Percentiles rank a stretch among this genome's conserved stretches.
These are phyloP conservation scores for Bidens hawaiensis DNA, from an alignment of 140 eudicot species.

Conservation along the genomic window DNA sequence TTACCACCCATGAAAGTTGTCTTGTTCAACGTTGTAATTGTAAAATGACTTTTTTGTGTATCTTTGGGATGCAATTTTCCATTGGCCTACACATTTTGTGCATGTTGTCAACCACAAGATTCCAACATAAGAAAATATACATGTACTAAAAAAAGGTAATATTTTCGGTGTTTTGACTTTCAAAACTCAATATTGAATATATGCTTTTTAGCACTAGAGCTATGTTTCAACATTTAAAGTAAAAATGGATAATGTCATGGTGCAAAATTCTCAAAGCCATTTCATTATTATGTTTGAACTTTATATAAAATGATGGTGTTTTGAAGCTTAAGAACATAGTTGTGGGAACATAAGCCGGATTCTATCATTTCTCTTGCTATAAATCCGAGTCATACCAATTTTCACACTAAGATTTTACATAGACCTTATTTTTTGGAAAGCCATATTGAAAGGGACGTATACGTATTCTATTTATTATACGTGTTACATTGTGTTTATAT, in stretches of 20 bases:
- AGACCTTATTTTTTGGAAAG: too few relatives aligned
- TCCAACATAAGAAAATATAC: slow-evolving; percentile 3
- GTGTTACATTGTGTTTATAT: too few relatives aligned
- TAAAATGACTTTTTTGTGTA: slow-evolving; percentile 11
- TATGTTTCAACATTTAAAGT: slow-evolving; percentile 7
- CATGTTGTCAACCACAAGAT: slow-evolving; percentile 28
- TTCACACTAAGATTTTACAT: too few relatives aligned
- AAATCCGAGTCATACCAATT: too few relatives aligned
- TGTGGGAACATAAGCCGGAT: not conserved
- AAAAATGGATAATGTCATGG: not conserved
- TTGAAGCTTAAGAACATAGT: not conserved
- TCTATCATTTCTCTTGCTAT: too few relatives aligned
- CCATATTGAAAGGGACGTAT: too few relatives aligned
- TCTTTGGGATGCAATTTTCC: slow-evolving; percentile 8
- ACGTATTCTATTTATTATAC: too few relatives aligned
- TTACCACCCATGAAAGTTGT: too few relatives aligned
- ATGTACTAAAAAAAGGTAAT: slow-evolving; percentile 3
- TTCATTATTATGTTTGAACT: not conserved
- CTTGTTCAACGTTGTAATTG: not conserved
- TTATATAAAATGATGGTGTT: not conserved
- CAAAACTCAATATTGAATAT: slow-evolving; percentile 6
- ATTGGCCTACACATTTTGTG: slow-evolving; percentile 13
- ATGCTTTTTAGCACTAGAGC: slow-evolving; percentile 8
- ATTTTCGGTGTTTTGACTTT: slow-evolving; percentile 22
- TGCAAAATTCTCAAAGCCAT: not conserved